These are phyloP conservation scores for Bryoglossum gracile DNA, from an alignment of 495 filamentous ascomycete species.

Conservation along the genomic window DNA sequence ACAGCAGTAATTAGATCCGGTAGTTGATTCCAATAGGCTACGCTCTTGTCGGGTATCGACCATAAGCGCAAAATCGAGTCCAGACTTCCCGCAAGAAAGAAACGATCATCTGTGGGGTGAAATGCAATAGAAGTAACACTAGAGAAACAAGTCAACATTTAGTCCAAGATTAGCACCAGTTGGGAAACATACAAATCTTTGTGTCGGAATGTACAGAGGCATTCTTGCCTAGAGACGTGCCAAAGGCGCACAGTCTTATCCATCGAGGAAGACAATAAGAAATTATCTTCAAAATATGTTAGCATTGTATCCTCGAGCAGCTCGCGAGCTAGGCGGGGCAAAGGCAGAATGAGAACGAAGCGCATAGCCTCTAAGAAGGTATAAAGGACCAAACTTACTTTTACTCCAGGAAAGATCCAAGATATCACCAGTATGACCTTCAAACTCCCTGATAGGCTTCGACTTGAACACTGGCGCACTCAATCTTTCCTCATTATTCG, in stretches of 20 bases:
- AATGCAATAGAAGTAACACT: constrained; percentile 85
- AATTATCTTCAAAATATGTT: too few species aligned
- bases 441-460: constrained; percentile 69
- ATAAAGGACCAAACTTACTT: too few species aligned
- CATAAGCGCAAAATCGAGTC: constrained; percentile 90
- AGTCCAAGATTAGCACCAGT: neutral
- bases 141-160: neutral
- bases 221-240: constrained; percentile 81
- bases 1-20: constrained; percentile 87
- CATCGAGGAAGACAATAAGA: constrained; percentile 86
- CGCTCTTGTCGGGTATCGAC: constrained; percentile 95
- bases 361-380: too few species aligned
- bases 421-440: constrained; percentile 80
- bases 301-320: too few species aligned
- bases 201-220: constrained; percentile 92
- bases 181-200: constrained; percentile 57
- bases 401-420: constrained; percentile 97
- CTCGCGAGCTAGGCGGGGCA: too few species aligned
- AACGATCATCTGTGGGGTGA: constrained; percentile 90
- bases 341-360: too few species aligned
- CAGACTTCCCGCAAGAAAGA: constrained; percentile 90
- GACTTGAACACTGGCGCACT: constrained; percentile 88
- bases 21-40: constrained; percentile 77
- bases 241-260: constrained; percentile 96
- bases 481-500: constrained; percentile 51